Percentiles rank a stretch among this genome's conserved stretches.
phyloP scores from a whole-genome alignment of 75 land plant species.

The Larix kaempferi region DNA sequence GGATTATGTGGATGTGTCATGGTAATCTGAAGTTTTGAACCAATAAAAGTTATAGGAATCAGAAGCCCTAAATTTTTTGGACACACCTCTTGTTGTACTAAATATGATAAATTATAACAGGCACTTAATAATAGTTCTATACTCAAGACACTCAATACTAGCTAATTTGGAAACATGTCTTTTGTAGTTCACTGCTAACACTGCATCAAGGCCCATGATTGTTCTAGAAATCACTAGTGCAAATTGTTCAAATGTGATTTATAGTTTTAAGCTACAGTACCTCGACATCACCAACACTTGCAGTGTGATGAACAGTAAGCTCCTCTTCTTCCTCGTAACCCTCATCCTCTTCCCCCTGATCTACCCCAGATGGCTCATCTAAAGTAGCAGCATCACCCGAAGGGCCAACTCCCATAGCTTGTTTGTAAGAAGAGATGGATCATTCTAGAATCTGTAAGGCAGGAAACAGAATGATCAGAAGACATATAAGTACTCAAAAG shows the following conservation, averaged over 20 bases:
- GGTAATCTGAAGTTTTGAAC: background rate
- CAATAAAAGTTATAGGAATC: background rate
- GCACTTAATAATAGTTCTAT: background rate
- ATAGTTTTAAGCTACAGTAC: background rate
- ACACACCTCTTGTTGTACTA: background rate
- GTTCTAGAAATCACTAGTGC: background rate
- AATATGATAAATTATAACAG: background rate
- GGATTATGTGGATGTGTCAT: background rate
- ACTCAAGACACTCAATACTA: constrained; percentile 3
- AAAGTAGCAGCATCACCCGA: constrained; percentile 19
- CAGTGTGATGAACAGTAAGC: constrained; percentile 38
- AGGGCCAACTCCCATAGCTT: constrained; percentile 40
- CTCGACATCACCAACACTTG: constrained; percentile 43
- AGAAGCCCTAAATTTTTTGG: background rate
- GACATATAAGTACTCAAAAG: background rate
- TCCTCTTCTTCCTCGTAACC: constrained; percentile 27
- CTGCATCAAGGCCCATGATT: background rate
- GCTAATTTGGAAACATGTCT: background rate
- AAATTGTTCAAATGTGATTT: background rate
- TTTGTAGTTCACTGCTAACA: background rate
- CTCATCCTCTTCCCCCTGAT: constrained; percentile 34
- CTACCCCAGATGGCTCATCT: constrained; percentile 11
- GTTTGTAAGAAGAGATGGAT: constrained; percentile 32
- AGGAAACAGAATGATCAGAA: background rate
- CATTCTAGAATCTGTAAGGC: constrained; percentile 40